Evolutionary conservation across 306 rosid genomes (phyloP).

Genomic region (Castanea mollissima): DNA sequence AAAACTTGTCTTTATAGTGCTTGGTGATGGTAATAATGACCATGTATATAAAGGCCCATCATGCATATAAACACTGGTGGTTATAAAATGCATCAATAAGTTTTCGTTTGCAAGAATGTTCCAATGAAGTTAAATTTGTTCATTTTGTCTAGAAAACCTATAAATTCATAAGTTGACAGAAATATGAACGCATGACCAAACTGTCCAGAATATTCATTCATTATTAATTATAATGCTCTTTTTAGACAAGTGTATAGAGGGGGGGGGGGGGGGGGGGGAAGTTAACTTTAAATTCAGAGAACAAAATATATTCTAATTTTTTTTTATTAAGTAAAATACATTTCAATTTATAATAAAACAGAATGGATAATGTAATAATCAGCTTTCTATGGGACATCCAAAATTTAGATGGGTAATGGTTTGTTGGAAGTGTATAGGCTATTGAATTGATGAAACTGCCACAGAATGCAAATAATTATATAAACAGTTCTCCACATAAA

Average conservation of each 20-base stretch:
- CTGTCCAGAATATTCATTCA: not conserved
- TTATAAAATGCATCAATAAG: not conserved
- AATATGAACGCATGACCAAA: not conserved
- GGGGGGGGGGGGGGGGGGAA: too few relatives aligned
- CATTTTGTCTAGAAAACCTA: not conserved
- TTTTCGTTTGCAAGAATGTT: not conserved
- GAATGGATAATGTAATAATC: not conserved
- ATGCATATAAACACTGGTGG: not conserved
- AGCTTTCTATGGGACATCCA: not conserved
- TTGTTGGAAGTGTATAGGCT: not conserved
- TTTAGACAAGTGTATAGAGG: not conserved
- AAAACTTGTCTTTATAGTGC: not conserved
- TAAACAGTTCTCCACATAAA: not conserved
- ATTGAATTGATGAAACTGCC: not conserved
- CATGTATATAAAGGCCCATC: slow-evolving; percentile 1
- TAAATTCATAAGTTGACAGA: not conserved
- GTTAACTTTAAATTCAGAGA: not conserved
- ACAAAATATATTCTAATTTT: not conserved
- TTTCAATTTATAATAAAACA: not conserved
- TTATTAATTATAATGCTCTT: not conserved
- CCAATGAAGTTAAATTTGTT: not conserved
- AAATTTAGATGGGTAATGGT: not conserved
- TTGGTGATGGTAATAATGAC: slow-evolving; percentile 1
- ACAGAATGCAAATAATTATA: not conserved
- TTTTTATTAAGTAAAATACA: not conserved